A percentile compares a stretch with the other conserved stretches of the same genome.
Evolutionary conservation across 2,329 filamentous ascomycete genomes (phyloP).

Genomic region (Fusarium fujikuroi): DNA sequence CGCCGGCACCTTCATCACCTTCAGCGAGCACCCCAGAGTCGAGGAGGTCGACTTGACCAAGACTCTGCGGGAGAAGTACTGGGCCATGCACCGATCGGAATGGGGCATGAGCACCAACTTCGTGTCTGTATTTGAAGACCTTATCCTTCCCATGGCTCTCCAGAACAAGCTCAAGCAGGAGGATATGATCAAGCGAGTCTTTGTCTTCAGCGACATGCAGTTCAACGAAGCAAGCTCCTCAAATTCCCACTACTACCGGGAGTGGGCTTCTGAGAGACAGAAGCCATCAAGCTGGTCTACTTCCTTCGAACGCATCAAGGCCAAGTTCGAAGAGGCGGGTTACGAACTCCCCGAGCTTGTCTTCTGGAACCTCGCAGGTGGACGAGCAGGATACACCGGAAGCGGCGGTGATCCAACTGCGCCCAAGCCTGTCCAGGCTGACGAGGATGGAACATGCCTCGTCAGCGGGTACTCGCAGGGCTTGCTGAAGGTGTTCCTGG

Average conservation of each 20-base stretch:
- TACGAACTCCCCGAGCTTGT: conserved; percentile 69
- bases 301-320: conserved; percentile 62
- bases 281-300: conserved; percentile 50
- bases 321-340: conserved; percentile 57
- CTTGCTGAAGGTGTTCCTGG: conserved; percentile 67
- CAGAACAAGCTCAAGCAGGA: conserved; percentile 61
- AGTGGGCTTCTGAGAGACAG: background rate
- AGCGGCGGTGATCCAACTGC: conserved; percentile 46
- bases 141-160: conserved; percentile 66
- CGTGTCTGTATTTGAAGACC: conserved; percentile 61
- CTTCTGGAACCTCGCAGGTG: conserved; percentile 68
- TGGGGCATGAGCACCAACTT: conserved; percentile 64
- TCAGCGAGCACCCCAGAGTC: conserved; percentile 55
- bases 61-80: conserved; percentile 56
- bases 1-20: conserved; percentile 65
- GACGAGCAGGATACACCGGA: conserved; percentile 44
- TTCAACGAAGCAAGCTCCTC: conserved; percentile 56
- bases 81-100: conserved; percentile 38
- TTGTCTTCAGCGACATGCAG: conserved; percentile 71
- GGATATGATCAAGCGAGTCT: conserved; percentile 70
- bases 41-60: conserved; percentile 52
- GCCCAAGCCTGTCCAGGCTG: conserved; percentile 61
- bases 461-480: conserved; percentile 68
- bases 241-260: background rate
- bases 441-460: conserved; percentile 57